Evolutionary conservation across 345 rosid genomes (phyloP).

Genomic region (Rhizophora apiculata): DNA sequence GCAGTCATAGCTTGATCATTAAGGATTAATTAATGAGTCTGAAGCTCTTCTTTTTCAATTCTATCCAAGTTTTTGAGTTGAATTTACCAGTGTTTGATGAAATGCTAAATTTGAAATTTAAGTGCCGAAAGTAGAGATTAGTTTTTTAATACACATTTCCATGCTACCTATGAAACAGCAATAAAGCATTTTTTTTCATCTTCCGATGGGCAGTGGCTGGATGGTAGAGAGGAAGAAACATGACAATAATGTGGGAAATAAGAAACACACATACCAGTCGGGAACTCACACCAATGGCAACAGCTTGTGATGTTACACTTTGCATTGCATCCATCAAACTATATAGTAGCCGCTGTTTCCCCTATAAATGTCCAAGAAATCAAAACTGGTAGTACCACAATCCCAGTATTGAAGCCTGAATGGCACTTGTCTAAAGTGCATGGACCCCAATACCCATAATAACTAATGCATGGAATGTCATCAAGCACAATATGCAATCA

Average conservation of each 20-base stretch:
- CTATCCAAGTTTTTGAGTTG: background rate
- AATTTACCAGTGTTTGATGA: background rate
- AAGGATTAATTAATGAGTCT: background rate
- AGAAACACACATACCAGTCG: conserved; percentile 50
- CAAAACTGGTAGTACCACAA: background rate
- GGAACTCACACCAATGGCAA: conserved; percentile 77
- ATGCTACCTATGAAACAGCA: background rate
- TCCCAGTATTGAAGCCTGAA: background rate
- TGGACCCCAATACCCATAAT: background rate
- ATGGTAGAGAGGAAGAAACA: background rate
- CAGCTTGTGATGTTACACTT: conserved; percentile 84
- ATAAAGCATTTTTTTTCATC: background rate
- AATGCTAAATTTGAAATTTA: background rate
- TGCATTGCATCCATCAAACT: conserved; percentile 96
- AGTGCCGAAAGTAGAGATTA: background rate
- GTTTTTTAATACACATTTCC: background rate
- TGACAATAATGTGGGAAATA: background rate
- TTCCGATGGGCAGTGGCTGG: too few relatives aligned
- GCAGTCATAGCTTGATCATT: conserved; percentile 13
- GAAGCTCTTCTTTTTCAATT: background rate
- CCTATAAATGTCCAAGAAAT: conserved; percentile 39
- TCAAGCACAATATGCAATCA: background rate
- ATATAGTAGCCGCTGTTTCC: conserved; percentile 83
- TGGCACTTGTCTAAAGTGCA: background rate
- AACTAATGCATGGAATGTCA: background rate